A percentile compares a stretch with the other conserved stretches of the same genome.
These are phyloP conservation scores for Trebouxia gelatinosa DNA, from an alignment of 163 green algal genomes.

Conservation along the genomic window DNA sequence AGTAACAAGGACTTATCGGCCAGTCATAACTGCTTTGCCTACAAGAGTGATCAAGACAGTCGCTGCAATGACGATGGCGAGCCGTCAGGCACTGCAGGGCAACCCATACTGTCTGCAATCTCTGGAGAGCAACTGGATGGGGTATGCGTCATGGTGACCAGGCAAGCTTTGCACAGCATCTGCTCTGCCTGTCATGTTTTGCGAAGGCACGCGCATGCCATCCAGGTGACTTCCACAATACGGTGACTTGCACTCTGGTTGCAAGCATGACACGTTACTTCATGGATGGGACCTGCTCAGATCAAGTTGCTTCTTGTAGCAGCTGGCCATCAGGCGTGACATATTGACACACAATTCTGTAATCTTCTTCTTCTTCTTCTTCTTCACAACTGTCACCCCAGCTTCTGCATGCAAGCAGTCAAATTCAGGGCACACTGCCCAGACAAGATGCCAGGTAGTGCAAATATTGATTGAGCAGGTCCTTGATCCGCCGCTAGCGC, in stretches of 20 bases:
- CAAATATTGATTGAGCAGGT: background rate
- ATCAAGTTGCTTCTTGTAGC: background rate
- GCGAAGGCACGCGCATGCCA: too few species aligned
- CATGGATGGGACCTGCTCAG: too few species aligned
- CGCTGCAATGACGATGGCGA: slow-evolving; percentile 87
- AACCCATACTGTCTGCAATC: slow-evolving; percentile 85
- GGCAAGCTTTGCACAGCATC: background rate
- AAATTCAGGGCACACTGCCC: background rate
- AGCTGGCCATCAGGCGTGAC: background rate
- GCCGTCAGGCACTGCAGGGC: slow-evolving; percentile 79
- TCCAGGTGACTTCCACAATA: background rate
- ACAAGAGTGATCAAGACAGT: slow-evolving; percentile 41
- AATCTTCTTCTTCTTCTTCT: too few species aligned
- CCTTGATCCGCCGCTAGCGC: too few species aligned
- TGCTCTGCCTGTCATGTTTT: background rate
- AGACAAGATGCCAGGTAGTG: background rate
- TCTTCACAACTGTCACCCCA: background rate
- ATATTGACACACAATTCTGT: background rate
- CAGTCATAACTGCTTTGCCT: slow-evolving; percentile 81
- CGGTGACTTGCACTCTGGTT: background rate
- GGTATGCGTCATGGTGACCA: slow-evolving; percentile 78
- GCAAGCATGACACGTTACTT: too few species aligned
- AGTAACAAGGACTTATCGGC: slow-evolving; percentile 52
- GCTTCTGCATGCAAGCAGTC: background rate
- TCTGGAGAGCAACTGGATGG: slow-evolving; percentile 71